Conservation (phyloP, 208 protist species). For the Leishmania turanica region DNA sequence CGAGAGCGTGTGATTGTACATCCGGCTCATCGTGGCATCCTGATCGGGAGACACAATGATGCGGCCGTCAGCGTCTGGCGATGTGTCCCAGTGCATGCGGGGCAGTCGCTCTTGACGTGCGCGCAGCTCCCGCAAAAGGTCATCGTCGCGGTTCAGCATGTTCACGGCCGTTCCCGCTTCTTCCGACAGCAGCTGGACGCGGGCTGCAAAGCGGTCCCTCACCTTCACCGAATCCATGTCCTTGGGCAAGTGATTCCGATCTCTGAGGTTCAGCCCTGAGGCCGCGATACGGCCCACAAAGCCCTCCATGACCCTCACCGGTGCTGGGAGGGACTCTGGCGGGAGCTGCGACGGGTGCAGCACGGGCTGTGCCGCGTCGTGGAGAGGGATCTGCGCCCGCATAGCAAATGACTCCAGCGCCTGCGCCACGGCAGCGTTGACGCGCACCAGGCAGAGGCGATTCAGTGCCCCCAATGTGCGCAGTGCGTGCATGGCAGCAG, state of each 20-base stretch:
- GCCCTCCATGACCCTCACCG: constrained; percentile 33
- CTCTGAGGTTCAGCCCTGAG: constrained; percentile 6
- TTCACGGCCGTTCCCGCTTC: neutral
- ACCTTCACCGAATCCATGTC: neutral
- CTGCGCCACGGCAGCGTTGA: constrained; percentile 5
- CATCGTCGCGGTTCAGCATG: constrained; percentile 15
- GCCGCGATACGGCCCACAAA: constrained; percentile 23
- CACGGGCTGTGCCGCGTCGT: constrained; percentile 13
- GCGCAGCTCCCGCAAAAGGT: constrained; percentile 21
- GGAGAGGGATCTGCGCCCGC: constrained; percentile 8
- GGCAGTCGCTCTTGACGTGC: constrained; percentile 35
- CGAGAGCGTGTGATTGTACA: constrained; percentile 85
- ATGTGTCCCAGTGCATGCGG: constrained; percentile 62
- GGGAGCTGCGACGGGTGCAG: constrained; percentile 3
- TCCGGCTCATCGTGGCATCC: constrained; percentile 26
- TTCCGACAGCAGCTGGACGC: constrained; percentile 4
- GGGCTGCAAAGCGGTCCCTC: neutral
- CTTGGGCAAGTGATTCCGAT: neutral
- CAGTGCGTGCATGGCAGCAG: constrained; percentile 81
- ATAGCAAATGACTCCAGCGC: constrained; percentile 22
- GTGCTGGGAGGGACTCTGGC: constrained; percentile 13
- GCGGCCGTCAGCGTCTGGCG: constrained; percentile 58
- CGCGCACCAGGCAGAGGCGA: constrained; percentile 21
- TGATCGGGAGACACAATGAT: constrained; percentile 67
- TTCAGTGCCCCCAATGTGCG: constrained; percentile 50